Base-by-base conservation (phyloP, 2,329 filamentous ascomycete species). In the Pseudopithomyces maydicus region DNA sequence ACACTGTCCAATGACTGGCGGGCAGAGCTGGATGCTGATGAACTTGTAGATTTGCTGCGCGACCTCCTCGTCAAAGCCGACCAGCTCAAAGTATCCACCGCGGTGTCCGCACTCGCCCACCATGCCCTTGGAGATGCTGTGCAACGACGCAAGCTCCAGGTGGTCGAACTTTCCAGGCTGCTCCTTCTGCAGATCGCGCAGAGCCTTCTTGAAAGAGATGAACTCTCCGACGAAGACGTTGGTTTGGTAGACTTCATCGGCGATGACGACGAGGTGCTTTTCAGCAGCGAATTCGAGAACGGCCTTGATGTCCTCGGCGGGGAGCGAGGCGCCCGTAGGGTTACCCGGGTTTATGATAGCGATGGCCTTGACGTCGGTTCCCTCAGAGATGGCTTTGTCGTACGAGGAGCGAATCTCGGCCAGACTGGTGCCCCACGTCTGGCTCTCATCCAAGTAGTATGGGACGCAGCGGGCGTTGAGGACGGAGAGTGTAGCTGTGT, bases 331-430 rank as follows among this genome's bases (percentile, higher is more conserved):
- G 65, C 95, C 95, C 2, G 95, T 99, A 3, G 95, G 95, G 81
- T 99, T 99, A 57, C 95, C 95, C 0, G 95, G 95, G 84, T 99
- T 99, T 82, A 99, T 99, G 69, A 99, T 89, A 65, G 95, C 94
- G 67, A 99, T 92, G 67, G 91, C 91, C 69, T 93, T 91, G 52
- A 97, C 91, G 67, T 98, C 92, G 58, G 88, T 88, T 60, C 92
- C 93, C 51, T 91, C 85, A 52, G 82, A 80, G 74, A 88, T 86
- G 62, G 93, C 94, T 73, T 91, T 87, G 55, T 87, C 82, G 73
- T 95, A 86, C 1, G 92, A 84, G 38, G 84, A 75, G 66, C 86
- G 87, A 78, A 99, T 95, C 44, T 86, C 85, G n/a, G 84, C 81
- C 41, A 97, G 79, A 72, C 96, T 90, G 46, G 94, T 98, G 60